Conservation (phyloP, 306 rosid genomes). For the Rubus idaeus region DNA sequence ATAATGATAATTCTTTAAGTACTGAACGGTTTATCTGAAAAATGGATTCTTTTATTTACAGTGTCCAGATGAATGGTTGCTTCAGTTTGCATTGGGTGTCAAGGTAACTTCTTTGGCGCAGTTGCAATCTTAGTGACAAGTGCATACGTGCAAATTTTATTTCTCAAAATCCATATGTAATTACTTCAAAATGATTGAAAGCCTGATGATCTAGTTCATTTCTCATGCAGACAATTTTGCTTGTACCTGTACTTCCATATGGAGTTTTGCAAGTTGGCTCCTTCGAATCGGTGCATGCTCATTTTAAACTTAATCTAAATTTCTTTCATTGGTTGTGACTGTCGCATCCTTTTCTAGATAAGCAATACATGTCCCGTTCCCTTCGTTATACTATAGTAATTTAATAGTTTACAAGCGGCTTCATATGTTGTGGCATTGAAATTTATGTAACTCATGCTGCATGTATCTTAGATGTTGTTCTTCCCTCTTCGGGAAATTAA, state of each 20-base stretch:
- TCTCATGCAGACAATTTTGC: slow-evolving; percentile 68
- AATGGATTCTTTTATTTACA: slow-evolving; percentile 35
- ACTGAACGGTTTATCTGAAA: slow-evolving; percentile 23
- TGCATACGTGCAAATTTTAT: background rate
- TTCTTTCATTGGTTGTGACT: slow-evolving; percentile 6
- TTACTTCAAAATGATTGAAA: background rate
- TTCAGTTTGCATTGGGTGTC: slow-evolving; percentile 77
- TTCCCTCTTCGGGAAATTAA: background rate
- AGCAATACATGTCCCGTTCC: background rate
- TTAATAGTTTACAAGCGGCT: background rate
- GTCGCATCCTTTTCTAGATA: slow-evolving; percentile 3
- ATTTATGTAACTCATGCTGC: background rate
- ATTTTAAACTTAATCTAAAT: slow-evolving; percentile 23
- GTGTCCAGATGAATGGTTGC: slow-evolving; percentile 78
- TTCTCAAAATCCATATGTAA: background rate
- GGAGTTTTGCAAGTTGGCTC: slow-evolving; percentile 96
- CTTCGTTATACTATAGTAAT: background rate
- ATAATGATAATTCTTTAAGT: background rate
- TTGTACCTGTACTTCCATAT: slow-evolving; percentile 78
- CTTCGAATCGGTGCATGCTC: slow-evolving; percentile 57
- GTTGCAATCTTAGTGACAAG: background rate
- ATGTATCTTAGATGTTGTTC: background rate
- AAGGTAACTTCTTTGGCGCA: slow-evolving; percentile 51
- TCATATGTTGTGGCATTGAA: background rate
- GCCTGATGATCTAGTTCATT: background rate